Conservation (phyloP, 2,329 filamentous ascomycete species). For the Aspergillus phoenicis region DNA sequence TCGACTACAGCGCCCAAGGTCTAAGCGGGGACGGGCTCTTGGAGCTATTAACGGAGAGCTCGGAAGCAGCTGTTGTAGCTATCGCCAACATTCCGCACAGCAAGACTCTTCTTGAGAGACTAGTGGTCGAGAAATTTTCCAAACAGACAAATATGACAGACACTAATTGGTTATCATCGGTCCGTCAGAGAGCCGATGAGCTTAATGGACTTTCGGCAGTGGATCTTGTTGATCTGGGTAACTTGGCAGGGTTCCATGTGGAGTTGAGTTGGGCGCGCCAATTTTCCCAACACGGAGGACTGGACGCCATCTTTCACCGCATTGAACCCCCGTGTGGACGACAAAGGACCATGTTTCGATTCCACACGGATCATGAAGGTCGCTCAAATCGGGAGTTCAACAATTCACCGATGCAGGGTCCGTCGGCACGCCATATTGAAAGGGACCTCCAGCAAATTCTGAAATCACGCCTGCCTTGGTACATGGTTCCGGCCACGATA, state of each 20-base stretch:
- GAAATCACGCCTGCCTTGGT: slow-evolving; percentile 2
- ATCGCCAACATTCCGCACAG: slow-evolving; percentile 6
- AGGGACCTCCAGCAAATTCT: not conserved
- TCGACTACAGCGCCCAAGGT: not conserved
- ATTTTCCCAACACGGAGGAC: slow-evolving; percentile 4
- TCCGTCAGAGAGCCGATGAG: not conserved
- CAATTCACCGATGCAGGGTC: slow-evolving; percentile 1
- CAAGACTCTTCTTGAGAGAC: slow-evolving; percentile 2
- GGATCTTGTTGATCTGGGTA: not conserved
- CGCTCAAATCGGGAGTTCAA: not conserved
- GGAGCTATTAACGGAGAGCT: not conserved
- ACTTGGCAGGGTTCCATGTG: not conserved
- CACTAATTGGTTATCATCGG: not conserved
- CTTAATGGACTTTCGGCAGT: not conserved
- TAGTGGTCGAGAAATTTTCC: not conserved
- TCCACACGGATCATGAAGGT: not conserved
- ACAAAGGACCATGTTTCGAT: slow-evolving; percentile 5
- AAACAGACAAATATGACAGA: not conserved
- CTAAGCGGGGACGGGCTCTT: not conserved
- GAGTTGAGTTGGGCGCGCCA: slow-evolving; percentile 13
- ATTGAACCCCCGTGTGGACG: not conserved
- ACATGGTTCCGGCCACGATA: slow-evolving; percentile 10
- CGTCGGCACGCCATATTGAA: not conserved
- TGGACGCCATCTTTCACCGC: slow-evolving; percentile 9
- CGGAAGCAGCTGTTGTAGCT: not conserved